Evolutionary conservation across 2,329 filamentous ascomycete genomes (phyloP).

Genomic region (Diaporthe caulivora): DNA sequence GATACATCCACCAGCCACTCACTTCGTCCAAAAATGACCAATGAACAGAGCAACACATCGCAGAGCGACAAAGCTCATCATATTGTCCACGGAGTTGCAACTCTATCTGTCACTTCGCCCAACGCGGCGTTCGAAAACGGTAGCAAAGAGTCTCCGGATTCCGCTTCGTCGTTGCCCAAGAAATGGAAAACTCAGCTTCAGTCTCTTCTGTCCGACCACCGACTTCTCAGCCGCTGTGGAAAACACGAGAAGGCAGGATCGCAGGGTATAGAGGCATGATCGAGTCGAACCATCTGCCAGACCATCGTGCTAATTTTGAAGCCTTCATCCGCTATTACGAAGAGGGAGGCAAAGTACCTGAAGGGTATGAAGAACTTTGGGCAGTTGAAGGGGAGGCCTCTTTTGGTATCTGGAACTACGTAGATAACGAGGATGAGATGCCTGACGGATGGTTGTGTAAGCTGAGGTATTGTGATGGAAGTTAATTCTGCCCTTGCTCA

Average conservation of each 20-base stretch:
- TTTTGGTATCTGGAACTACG: conserved; percentile 3
- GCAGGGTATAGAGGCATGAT: conserved; percentile 6
- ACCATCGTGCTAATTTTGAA: neutral
- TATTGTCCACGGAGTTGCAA: neutral
- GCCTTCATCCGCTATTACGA: conserved; percentile 19
- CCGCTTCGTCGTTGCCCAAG: conserved; percentile 3
- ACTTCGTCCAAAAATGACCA: neutral
- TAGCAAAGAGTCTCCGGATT: neutral
- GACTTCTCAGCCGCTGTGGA: neutral
- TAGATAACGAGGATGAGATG: neutral
- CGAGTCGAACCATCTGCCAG: neutral
- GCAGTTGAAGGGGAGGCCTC: neutral
- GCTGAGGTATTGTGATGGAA: neutral
- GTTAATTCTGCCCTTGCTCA: neutral
- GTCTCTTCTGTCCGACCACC: neutral
- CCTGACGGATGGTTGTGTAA: conserved; percentile 12
- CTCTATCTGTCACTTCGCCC: conserved; percentile 3
- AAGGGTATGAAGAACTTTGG: conserved; percentile 16
- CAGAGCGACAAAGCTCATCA: neutral
- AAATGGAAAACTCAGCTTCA: neutral
- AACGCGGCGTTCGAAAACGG: neutral
- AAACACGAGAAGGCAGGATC: conserved; percentile 9
- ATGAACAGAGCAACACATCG: neutral
- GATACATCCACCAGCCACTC: neutral
- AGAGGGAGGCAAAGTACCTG: conserved; percentile 6